These are phyloP conservation scores for Firmiana major DNA, from an alignment of 345 rosid genomes.

Conservation along the genomic window DNA sequence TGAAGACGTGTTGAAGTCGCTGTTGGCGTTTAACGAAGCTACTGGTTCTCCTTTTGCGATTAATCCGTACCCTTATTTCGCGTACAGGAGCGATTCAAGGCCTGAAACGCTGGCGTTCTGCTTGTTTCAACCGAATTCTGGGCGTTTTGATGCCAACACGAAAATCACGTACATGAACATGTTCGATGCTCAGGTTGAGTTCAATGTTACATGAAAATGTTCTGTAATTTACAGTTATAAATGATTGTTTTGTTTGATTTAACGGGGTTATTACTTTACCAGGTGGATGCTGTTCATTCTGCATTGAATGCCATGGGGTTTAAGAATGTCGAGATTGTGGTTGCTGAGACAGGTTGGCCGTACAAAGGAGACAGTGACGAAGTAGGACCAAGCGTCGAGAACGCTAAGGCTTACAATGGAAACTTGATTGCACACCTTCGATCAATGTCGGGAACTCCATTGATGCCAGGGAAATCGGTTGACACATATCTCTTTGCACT, in stretches of 20 bases:
- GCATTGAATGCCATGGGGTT: constrained; percentile 65
- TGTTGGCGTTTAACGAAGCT: constrained; percentile 56
- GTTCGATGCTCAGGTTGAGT: constrained; percentile 90
- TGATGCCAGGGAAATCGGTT: constrained; percentile 84
- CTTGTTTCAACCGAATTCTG: constrained; percentile 75
- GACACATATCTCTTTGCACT: constrained; percentile 85
- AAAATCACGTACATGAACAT: constrained; percentile 86
- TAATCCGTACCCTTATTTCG: constrained; percentile 87
- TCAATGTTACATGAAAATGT: constrained; percentile 3
- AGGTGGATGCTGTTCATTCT: constrained; percentile 84
- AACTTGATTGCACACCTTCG: constrained; percentile 78
- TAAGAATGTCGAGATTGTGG: constrained; percentile 74
- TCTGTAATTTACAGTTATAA: background rate
- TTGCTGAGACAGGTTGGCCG: constrained; percentile 99
- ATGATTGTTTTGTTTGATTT: background rate
- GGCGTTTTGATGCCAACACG: constrained; percentile 60
- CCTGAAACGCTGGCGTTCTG: constrained; percentile 78
- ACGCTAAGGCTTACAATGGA: constrained; percentile 80
- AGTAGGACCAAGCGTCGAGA: constrained; percentile 69
- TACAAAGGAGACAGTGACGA: constrained; percentile 77
- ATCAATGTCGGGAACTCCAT: constrained; percentile 74
- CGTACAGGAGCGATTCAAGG: constrained; percentile 67
- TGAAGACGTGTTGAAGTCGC: constrained; percentile 56
- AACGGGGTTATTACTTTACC: background rate
- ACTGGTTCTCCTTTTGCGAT: constrained; percentile 77